phyloP scores from a whole-genome alignment of 1,284 basidiomycete species.

The Anthracocystis panici-leucophaei region DNA sequence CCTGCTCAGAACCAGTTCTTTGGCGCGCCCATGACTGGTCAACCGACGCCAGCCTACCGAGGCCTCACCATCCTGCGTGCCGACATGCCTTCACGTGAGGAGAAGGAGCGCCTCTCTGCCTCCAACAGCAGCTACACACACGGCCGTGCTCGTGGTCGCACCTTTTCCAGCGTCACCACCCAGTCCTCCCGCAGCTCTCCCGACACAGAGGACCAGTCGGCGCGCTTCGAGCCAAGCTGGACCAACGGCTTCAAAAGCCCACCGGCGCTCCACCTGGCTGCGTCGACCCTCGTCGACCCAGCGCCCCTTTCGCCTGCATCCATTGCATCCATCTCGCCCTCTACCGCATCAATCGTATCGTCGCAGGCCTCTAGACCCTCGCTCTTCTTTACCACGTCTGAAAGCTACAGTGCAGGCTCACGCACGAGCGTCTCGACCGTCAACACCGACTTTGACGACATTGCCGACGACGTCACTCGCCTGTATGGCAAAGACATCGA shows the following conservation, averaged over 20 bases:
- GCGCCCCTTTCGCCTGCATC: conserved; percentile 18
- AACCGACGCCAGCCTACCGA: conserved; percentile 60
- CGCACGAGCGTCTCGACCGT: conserved; percentile 46
- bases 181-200: conserved; percentile 47
- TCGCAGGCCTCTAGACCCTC: conserved; percentile 48
- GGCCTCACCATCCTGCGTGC: conserved; percentile 67
- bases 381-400: conserved; percentile 47
- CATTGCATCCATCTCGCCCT: conserved; percentile 34
- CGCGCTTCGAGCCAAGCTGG: conserved; percentile 38
- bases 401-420: conserved; percentile 38
- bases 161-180: conserved; percentile 52
- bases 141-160: conserved; percentile 31
- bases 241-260: conserved; percentile 14
- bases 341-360: conserved; percentile 50
- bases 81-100: conserved; percentile 59
- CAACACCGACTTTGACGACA: conserved; percentile 20
- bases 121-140: conserved; percentile 25
- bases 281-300: background rate
- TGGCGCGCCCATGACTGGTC: conserved; percentile 49
- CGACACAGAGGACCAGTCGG: conserved; percentile 39
- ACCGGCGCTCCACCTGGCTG: conserved; percentile 3
- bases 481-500: conserved; percentile 9
- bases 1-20: conserved; percentile 64
- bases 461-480: conserved; percentile 26
- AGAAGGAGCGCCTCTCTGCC: conserved; percentile 36